phyloP scores from a whole-genome alignment of 2,329 filamentous ascomycete genomes.

The Podosphaera fusca region DNA sequence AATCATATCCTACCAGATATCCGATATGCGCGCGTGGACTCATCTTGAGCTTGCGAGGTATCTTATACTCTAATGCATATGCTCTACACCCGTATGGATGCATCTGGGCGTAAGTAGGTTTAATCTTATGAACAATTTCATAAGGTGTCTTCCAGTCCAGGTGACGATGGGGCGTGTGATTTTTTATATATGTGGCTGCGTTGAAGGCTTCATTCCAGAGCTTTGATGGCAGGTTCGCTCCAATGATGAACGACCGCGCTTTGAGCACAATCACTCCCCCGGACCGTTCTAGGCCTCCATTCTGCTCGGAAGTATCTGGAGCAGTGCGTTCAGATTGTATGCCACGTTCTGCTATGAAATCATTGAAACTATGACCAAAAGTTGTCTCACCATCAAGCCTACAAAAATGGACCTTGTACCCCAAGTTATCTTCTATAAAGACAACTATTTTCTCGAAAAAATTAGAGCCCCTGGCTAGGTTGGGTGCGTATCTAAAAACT shows the following conservation, averaged over 20 bases:
- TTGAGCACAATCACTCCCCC: not conserved
- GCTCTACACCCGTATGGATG: not conserved
- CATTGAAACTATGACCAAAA: not conserved
- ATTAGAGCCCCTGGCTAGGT: not conserved
- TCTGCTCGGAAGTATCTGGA: not conserved
- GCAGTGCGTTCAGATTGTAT: not conserved
- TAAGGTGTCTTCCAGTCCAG: not conserved
- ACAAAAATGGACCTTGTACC: not conserved
- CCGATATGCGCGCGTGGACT: not conserved
- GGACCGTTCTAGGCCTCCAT: not conserved
- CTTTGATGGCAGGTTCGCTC: not conserved
- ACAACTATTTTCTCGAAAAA: not conserved
- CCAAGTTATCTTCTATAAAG: not conserved
- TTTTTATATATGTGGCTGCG: not conserved
- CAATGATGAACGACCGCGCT: not conserved
- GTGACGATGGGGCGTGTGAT: too few species aligned
- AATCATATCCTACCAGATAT: not conserved
- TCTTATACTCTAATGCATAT: conserved; percentile 1
- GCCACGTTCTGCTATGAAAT: not conserved
- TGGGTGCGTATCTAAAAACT: not conserved
- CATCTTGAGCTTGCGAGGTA: not conserved
- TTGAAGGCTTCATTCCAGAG: not conserved
- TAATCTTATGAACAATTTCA: not conserved
- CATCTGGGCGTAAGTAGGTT: not conserved
- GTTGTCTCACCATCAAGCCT: not conserved